These are phyloP conservation scores for Rhizopus arrhizus DNA, from an alignment of 371 early-diverging fungal genomes.

Conservation along the genomic window DNA sequence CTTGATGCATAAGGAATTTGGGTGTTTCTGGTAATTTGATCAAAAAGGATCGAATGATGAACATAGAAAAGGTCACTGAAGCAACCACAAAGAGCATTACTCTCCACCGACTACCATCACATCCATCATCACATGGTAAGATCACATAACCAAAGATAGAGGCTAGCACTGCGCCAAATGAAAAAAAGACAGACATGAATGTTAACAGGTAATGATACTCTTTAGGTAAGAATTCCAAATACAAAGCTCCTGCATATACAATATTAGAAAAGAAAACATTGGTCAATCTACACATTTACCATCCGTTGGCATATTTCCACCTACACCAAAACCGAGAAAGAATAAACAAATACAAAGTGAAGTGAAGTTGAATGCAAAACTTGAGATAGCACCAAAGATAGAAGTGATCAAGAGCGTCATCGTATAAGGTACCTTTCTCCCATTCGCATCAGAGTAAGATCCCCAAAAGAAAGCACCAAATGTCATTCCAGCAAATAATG, in stretches of 20 bases:
- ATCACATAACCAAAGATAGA: constrained; percentile 67
- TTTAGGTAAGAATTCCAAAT: constrained; percentile 82
- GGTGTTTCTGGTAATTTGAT: constrained; percentile 80
- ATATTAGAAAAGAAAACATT: neutral
- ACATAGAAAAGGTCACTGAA: constrained; percentile 69
- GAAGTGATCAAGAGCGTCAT: constrained; percentile 77
- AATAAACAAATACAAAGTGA: constrained; percentile 67
- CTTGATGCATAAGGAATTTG: constrained; percentile 72
- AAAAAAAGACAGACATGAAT: constrained; percentile 83
- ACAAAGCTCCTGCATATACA: constrained; percentile 67
- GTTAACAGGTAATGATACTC: constrained; percentile 80
- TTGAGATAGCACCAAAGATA: constrained; percentile 70
- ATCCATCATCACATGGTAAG: constrained; percentile 66
- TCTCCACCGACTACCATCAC: constrained; percentile 81
- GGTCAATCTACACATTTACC: constrained; percentile 34
- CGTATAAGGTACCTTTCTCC: constrained; percentile 78
- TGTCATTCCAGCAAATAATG: constrained; percentile 80
- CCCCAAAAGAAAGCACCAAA: constrained; percentile 87
- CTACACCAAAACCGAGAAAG: constrained; percentile 81
- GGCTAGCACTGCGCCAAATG: constrained; percentile 79
- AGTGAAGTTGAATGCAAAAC: constrained; percentile 67
- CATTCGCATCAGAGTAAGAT: constrained; percentile 71
- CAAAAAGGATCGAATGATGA: constrained; percentile 64
- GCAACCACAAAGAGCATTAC: constrained; percentile 64
- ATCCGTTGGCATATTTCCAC: constrained; percentile 91